Evolutionary conservation across 495 filamentous ascomycete genomes (phyloP).

Genomic region (Friedmanniomyces simplex): DNA sequence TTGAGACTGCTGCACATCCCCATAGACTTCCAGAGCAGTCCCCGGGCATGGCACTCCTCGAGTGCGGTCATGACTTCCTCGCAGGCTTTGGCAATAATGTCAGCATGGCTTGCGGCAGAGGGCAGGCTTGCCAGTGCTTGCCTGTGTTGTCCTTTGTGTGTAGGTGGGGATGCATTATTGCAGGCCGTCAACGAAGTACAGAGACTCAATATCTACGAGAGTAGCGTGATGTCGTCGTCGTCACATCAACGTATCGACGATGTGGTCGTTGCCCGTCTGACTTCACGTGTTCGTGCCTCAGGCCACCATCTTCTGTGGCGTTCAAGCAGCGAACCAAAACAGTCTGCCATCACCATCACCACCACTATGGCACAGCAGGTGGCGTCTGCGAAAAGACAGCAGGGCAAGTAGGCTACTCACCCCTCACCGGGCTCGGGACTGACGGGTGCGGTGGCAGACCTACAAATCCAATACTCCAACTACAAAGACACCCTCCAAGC

Average conservation of each 20-base stretch:
- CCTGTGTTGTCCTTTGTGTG: conserved; percentile 84
- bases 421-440: not conserved
- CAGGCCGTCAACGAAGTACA: not conserved
- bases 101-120: conserved; percentile 67
- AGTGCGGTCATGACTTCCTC: conserved; percentile 85
- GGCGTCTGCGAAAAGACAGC: conserved; percentile 38
- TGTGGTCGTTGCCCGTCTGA: too few species aligned
- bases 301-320: too few species aligned
- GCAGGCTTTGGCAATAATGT: conserved; percentile 76
- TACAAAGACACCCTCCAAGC: conserved; percentile 94
- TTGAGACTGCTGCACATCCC: conserved; percentile 89
- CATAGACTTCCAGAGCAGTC: conserved; percentile 77
- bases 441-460: conserved; percentile 48
- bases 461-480: conserved; percentile 85
- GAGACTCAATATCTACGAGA: too few species aligned
- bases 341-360: not conserved
- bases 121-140: conserved; percentile 33
- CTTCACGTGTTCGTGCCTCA: too few species aligned
- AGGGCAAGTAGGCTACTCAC: conserved; percentile 45
- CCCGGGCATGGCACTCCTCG: conserved; percentile 88
- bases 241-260: too few species aligned
- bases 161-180: conserved; percentile 84
- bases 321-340: too few species aligned
- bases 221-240: too few species aligned
- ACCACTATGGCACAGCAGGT: conserved; percentile 27